Evolutionary conservation across 768 basidiomycete genomes (phyloP).

Genomic region (Clitopilus passeckerianus): DNA sequence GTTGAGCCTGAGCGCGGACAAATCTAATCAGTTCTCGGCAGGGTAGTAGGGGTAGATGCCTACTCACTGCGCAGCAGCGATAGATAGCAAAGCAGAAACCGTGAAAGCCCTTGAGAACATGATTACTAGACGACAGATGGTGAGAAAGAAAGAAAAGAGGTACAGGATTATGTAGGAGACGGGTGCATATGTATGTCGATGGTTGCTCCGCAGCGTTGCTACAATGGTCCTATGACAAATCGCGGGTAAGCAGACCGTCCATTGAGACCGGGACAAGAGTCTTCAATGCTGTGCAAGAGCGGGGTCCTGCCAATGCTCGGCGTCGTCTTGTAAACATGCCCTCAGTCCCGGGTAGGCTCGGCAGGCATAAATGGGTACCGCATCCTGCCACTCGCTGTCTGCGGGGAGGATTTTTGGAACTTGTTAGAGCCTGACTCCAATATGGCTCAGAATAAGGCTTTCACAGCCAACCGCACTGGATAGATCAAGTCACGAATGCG

Average conservation of each 20-base stretch:
- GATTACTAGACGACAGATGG: background rate
- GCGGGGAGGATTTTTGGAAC: no score
- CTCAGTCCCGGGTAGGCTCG: background rate
- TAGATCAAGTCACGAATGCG: no score
- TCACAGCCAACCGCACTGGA: no score
- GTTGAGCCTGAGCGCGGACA: conserved; percentile 7
- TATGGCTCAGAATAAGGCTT: no score
- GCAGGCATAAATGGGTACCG: no score
- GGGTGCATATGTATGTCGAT: background rate
- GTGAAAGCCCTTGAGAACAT: conserved; percentile 9
- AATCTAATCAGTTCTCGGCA: background rate
- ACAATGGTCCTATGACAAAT: background rate
- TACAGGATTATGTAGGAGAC: background rate
- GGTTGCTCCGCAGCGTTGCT: conserved; percentile 1
- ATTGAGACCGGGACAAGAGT: background rate
- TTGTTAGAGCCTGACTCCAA: no score
- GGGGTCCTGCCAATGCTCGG: background rate
- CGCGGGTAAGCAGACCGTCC: background rate
- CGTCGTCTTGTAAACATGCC: background rate
- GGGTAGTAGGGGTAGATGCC: background rate
- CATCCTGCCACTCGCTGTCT: no score
- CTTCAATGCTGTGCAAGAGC: background rate
- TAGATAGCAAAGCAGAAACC: conserved; percentile 9
- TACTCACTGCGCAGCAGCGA: conserved; percentile 12
- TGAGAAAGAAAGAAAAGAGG: background rate